These are phyloP conservation scores for Pichia ethanolica DNA, from an alignment of 805 yeast genomes.

Conservation along the genomic window DNA sequence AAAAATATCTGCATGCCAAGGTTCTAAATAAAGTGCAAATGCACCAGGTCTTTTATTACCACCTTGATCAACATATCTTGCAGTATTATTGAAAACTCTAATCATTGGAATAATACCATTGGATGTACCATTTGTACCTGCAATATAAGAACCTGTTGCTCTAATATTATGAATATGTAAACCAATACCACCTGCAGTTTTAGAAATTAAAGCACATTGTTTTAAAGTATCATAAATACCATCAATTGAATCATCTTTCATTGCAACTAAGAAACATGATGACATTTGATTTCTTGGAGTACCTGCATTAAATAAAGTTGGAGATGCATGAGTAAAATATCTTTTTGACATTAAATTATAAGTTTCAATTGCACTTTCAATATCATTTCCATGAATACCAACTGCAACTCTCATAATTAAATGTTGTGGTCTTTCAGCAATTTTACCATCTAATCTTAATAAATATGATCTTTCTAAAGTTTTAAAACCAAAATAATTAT, in stretches of 20 bases:
- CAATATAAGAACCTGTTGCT: constrained; percentile 52
- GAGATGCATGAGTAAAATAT: constrained; percentile 55
- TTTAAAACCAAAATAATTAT: constrained; percentile 55
- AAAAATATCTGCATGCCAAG: constrained; percentile 85
- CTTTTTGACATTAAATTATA: constrained; percentile 54
- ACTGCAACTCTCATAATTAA: constrained; percentile 55
- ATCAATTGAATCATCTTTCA: constrained; percentile 57
- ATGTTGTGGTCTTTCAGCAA: constrained; percentile 57
- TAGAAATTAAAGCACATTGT: constrained; percentile 55
- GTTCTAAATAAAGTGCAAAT: constrained; percentile 52
- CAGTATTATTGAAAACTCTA: constrained; percentile 55
- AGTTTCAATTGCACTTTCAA: constrained; percentile 45
- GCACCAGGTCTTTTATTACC: constrained; percentile 64
- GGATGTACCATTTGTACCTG: constrained; percentile 58
- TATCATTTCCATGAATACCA: constrained; percentile 52
- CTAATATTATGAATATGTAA: constrained; percentile 54
- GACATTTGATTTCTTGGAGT: constrained; percentile 55
- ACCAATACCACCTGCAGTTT: constrained; percentile 60
- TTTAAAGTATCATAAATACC: constrained; percentile 56
- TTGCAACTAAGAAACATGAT: constrained; percentile 55
- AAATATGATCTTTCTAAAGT: constrained; percentile 54
- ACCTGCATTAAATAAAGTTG: constrained; percentile 56
- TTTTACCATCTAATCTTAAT: constrained; percentile 46
- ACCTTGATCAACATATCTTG: constrained; percentile 59
- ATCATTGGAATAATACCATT: constrained; percentile 59